phyloP scores from a whole-genome alignment of 169 alveolate genomes.

The Toxoplasma gondii region DNA sequence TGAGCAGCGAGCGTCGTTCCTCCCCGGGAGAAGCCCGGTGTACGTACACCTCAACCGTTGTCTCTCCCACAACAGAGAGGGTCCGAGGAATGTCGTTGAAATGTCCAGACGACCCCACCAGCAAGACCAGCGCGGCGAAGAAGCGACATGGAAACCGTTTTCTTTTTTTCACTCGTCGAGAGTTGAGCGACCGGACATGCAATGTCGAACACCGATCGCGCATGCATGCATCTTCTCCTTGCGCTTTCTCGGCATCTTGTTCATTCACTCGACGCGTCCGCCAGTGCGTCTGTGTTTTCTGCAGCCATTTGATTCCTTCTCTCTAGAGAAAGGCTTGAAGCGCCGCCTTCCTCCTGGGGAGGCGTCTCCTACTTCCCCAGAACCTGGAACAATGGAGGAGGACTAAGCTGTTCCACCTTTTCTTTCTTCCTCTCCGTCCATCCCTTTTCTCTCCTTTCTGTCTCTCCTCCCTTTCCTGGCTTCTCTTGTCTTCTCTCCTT shows the following conservation, averaged over 20 bases:
- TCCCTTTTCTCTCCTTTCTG: neutral
- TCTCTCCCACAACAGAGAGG: no score
- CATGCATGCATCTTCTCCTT: neutral
- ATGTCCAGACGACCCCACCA: no score
- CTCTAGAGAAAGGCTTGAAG: neutral
- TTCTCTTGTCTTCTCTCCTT: neutral
- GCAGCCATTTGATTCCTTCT: neutral
- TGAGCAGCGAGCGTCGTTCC: no score
- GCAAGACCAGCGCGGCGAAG: no score
- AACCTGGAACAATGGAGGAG: neutral
- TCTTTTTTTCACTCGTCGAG: no score
- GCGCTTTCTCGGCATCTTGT: neutral
- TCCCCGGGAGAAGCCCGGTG: no score
- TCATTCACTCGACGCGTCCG: neutral
- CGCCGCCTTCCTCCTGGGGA: neutral
- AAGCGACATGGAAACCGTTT: no score
- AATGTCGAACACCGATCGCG: no score
- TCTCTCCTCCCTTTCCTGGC: neutral
- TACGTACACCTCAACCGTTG: no score
- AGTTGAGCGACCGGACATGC: no score
- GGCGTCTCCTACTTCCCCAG: neutral
- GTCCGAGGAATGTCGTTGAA: no score
- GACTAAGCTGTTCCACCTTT: neutral
- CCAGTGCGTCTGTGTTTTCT: neutral
- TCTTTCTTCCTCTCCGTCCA: neutral